These are phyloP conservation scores for Coniochaeta pulveracea DNA, from an alignment of 2,329 filamentous ascomycete genomes.

Conservation along the genomic window DNA sequence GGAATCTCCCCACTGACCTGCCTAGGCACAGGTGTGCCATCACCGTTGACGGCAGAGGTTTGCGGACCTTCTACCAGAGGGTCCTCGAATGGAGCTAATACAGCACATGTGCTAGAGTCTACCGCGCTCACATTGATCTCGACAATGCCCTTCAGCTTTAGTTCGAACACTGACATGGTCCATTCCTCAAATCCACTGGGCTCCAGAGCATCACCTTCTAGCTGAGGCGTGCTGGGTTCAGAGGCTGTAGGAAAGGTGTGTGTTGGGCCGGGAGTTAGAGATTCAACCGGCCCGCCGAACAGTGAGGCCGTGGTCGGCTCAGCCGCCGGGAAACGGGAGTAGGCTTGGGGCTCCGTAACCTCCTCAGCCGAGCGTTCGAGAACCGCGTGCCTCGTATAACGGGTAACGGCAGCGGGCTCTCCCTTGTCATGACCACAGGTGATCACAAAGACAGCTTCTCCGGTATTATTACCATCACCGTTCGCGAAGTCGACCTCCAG, in stretches of 20 bases:
- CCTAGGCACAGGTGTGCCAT: slow-evolving; percentile 31
- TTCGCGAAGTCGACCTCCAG: slow-evolving; percentile 83
- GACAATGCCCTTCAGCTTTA: slow-evolving; percentile 46
- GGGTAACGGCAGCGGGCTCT: slow-evolving; percentile 28
- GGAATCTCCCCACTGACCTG: slow-evolving; percentile 52
- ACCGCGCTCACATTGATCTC: slow-evolving; percentile 60
- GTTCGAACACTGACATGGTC: slow-evolving; percentile 48
- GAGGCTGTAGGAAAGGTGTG: slow-evolving; percentile 8
- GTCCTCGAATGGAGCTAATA: slow-evolving; percentile 67
- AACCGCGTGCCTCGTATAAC: slow-evolving; percentile 26
- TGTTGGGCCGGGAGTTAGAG: slow-evolving; percentile 3
- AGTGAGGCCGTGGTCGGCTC: background rate
- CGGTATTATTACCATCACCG: slow-evolving; percentile 64
- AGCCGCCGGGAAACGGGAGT: slow-evolving; percentile 2
- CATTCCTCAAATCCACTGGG: slow-evolving; percentile 42
- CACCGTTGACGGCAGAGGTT: slow-evolving; percentile 35
- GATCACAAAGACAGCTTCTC: slow-evolving; percentile 67
- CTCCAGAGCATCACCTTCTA: slow-evolving; percentile 1
- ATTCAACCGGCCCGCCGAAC: slow-evolving; percentile 16
- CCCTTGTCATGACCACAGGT: slow-evolving; percentile 58
- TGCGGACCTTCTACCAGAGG: slow-evolving; percentile 46
- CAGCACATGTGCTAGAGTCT: slow-evolving; percentile 64
- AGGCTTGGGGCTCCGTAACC: slow-evolving; percentile 9
- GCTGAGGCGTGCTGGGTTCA: slow-evolving; percentile 7
- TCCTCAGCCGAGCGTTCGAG: slow-evolving; percentile 5